phyloP scores from a whole-genome alignment of 148 eudicot species.

The Rhododendron ovatum region DNA sequence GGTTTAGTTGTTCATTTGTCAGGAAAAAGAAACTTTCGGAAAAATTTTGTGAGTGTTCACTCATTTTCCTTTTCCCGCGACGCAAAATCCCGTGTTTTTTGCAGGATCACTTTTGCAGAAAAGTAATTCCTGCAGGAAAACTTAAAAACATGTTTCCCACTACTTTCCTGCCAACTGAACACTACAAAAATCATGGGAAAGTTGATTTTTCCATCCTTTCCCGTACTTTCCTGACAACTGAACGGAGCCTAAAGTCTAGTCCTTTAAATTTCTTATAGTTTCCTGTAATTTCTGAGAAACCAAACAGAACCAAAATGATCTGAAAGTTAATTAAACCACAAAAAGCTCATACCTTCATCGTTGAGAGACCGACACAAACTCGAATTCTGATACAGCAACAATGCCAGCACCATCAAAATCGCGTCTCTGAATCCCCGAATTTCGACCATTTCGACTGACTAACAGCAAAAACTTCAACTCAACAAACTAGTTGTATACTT shows the following conservation, averaged over 20 bases:
- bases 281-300: neutral
- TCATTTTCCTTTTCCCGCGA: no score
- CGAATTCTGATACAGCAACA: conserved; percentile 15
- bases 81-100: no score
- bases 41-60: no score
- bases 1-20: no score
- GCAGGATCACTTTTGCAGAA: no score
- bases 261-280: neutral
- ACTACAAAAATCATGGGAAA: no score
- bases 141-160: no score
- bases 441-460: conserved; percentile 29
- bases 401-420: conserved; percentile 22
- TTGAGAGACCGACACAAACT: conserved; percentile 28
- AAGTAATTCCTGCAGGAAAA: no score
- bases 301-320: neutral
- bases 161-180: no score
- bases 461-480: neutral
- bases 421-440: conserved; percentile 27
- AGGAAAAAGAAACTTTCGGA: no score
- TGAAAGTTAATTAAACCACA: neutral
- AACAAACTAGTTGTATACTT: neutral
- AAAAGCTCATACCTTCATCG: conserved; percentile 24
- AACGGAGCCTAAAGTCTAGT: neutral
- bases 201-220: no score
- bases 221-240: no score